A percentile compares a stretch with the other conserved stretches of the same genome.
phyloP scores from a whole-genome alignment of 257 asterid species.

The Przewalskia tangutica region DNA sequence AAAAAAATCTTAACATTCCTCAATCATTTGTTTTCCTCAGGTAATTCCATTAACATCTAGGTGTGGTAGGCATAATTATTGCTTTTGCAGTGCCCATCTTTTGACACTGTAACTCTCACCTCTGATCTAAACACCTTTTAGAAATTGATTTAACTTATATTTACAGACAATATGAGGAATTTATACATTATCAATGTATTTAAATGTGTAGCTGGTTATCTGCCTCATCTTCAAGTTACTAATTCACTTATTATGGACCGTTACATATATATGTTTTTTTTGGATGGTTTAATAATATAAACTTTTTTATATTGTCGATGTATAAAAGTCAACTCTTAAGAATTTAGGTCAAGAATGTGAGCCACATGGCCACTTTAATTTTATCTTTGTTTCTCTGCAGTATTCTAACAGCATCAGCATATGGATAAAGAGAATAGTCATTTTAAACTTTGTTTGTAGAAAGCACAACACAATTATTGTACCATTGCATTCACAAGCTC shows the following conservation, averaged over 20 bases:
- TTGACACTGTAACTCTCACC: neutral
- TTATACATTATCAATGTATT: neutral
- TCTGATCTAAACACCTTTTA: neutral
- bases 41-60: neutral
- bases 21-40: neutral
- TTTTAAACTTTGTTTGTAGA: neutral
- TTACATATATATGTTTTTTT: too few relatives aligned
- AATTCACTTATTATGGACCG: too few relatives aligned
- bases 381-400: neutral
- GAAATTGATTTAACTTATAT: neutral
- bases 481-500: slow-evolving; percentile 4
- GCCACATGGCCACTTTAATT: neutral
- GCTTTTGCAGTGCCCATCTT: slow-evolving; percentile 1
- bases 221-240: too few relatives aligned
- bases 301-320: neutral
- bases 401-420: neutral
- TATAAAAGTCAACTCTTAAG: neutral
- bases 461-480: slow-evolving; percentile 8
- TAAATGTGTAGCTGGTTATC: too few relatives aligned
- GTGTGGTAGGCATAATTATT: neutral
- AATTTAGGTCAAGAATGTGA: neutral
- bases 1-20: neutral
- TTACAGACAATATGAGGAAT: neutral
- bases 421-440: neutral
- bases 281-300: neutral